Evolutionary conservation across 2,329 filamentous ascomycete species (phyloP).

Genomic region (Cytospora piceicola): DNA sequence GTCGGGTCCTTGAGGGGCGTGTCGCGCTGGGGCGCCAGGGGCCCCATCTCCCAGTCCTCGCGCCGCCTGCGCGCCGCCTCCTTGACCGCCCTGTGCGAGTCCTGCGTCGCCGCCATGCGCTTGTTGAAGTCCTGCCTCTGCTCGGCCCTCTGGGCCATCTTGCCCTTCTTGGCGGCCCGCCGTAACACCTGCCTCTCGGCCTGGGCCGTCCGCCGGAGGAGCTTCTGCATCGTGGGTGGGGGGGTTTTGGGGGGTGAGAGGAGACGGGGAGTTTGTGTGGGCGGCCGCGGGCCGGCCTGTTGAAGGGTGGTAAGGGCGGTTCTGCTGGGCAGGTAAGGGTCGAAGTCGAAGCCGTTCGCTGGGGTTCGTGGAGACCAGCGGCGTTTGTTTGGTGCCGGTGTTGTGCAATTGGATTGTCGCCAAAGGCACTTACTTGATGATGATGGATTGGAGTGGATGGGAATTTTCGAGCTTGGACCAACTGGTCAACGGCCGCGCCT

Average conservation of each 20-base stretch:
- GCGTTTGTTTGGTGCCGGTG: background rate
- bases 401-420: background rate
- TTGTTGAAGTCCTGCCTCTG: slow-evolving; percentile 39
- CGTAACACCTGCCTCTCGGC: slow-evolving; percentile 67
- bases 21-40: slow-evolving; percentile 77
- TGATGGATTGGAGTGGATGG: slow-evolving; percentile 12
- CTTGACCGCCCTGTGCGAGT: slow-evolving; percentile 15
- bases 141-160: slow-evolving; percentile 36
- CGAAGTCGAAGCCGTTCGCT: background rate
- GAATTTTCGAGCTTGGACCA: slow-evolving; percentile 31
- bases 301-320: slow-evolving; percentile 1
- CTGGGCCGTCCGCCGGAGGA: slow-evolving; percentile 67
- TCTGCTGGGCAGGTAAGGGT: background rate
- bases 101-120: slow-evolving; percentile 16
- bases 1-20: slow-evolving; percentile 62
- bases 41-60: slow-evolving; percentile 79
- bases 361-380: background rate
- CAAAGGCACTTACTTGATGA: slow-evolving; percentile 9
- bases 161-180: slow-evolving; percentile 41
- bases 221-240: slow-evolving; percentile 65
- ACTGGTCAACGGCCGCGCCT: slow-evolving; percentile 3
- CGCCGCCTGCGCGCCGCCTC: slow-evolving; percentile 46
- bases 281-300: slow-evolving; percentile 16
- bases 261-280: background rate
- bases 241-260: background rate